These are phyloP conservation scores for Oryza punctata DNA, from an alignment of 176 grass and related monocot genomes.

Conservation along the genomic window DNA sequence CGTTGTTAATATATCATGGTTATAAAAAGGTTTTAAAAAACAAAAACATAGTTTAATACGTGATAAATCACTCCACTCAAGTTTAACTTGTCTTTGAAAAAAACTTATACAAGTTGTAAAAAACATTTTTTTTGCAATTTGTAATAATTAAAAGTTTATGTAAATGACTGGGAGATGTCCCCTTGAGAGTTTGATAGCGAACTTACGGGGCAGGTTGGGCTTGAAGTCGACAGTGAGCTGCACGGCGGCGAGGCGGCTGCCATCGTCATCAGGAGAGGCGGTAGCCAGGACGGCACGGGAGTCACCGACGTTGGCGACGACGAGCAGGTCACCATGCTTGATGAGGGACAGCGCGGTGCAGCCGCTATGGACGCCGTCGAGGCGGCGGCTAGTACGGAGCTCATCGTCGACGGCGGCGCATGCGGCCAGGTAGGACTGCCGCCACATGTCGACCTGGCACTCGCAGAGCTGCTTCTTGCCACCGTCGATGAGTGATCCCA, in stretches of 20 bases:
- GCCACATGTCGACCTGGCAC: slow-evolving; percentile 75
- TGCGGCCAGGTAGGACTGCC: slow-evolving; percentile 52
- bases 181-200: too few relatives aligned
- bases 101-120: too few relatives aligned
- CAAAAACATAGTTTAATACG: too few relatives aligned
- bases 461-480: slow-evolving; percentile 54
- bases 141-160: too few relatives aligned
- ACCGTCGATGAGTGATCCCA: slow-evolving; percentile 56
- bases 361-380: slow-evolving; percentile 78
- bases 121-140: too few relatives aligned
- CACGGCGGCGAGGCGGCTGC: slow-evolving; percentile 53
- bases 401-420: slow-evolving; percentile 72
- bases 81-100: too few relatives aligned
- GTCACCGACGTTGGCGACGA: slow-evolving; percentile 88
- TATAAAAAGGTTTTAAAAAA: too few relatives aligned
- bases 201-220: slow-evolving; percentile 89
- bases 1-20: too few relatives aligned
- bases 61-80: too few relatives aligned
- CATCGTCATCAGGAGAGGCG: slow-evolving; percentile 44
- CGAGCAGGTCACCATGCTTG: slow-evolving; percentile 76
- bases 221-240: slow-evolving; percentile 94
- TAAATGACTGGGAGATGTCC: too few relatives aligned
- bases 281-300: slow-evolving; percentile 83
- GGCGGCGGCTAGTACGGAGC: slow-evolving; percentile 49
- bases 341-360: slow-evolving; percentile 76